phyloP scores from a whole-genome alignment of 2,329 filamentous ascomycete genomes.

The Pseudogymnoascus sp. region DNA sequence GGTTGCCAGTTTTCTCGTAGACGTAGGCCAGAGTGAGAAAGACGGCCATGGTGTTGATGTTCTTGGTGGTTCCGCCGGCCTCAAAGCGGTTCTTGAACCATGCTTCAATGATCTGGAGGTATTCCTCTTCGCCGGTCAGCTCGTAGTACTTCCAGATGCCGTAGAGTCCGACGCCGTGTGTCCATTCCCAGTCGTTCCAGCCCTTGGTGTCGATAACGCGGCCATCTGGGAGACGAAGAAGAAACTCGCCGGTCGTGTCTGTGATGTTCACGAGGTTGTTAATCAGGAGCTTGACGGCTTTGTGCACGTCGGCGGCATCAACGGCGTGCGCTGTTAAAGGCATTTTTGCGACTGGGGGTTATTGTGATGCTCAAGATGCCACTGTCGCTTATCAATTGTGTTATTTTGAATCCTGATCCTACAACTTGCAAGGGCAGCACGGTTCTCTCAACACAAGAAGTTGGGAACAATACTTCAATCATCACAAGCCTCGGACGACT shows the following conservation, averaged over 20 bases:
- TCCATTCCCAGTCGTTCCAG: constrained; percentile 81
- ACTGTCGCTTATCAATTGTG: background rate
- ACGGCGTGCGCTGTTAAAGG: constrained; percentile 34
- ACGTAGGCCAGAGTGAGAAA: constrained; percentile 69
- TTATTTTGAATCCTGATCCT: background rate
- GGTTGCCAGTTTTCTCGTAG: constrained; percentile 67
- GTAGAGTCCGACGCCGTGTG: constrained; percentile 72
- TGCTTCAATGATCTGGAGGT: constrained; percentile 59
- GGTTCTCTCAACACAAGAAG: background rate
- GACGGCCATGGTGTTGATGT: constrained; percentile 78
- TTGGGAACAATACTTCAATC: background rate
- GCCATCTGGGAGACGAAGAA: constrained; percentile 63
- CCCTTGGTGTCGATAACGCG: constrained; percentile 77
- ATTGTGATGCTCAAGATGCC: background rate
- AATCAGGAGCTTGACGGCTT: constrained; percentile 59
- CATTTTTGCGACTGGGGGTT: constrained; percentile 24
- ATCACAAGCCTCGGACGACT: background rate
- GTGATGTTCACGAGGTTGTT: constrained; percentile 70
- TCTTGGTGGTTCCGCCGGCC: constrained; percentile 59
- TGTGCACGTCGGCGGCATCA: constrained; percentile 38
- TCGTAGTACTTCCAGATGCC: constrained; percentile 78
- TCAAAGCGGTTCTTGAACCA: constrained; percentile 54
- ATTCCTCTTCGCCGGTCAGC: constrained; percentile 54
- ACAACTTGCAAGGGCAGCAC: background rate
- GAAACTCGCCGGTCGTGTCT: constrained; percentile 66